Conservation (phyloP, 2,329 filamentous ascomycete species). For the Fusarium euwallaceae region DNA sequence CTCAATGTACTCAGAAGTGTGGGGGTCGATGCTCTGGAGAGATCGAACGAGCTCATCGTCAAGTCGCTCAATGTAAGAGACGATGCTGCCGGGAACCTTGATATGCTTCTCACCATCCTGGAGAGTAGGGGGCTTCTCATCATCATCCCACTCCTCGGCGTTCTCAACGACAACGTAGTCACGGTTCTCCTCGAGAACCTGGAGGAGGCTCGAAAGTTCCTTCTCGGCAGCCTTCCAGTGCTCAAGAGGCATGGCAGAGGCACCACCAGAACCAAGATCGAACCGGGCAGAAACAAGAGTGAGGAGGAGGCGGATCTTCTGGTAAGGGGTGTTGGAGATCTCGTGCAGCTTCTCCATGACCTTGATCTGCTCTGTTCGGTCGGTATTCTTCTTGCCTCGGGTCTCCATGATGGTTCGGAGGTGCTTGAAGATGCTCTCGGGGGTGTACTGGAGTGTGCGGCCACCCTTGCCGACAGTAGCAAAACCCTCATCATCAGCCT, state of each 20-base stretch:
- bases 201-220: conserved; percentile 83
- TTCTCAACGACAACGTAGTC: conserved; percentile 90
- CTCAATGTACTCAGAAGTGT: conserved; percentile 99
- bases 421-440: conserved; percentile 98
- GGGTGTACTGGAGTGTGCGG: conserved; percentile 90
- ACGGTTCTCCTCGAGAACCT: conserved; percentile 81
- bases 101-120: conserved; percentile 82
- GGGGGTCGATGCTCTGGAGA: conserved; percentile 97
- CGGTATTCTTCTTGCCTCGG: conserved; percentile 98
- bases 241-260: conserved; percentile 89
- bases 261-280: conserved; percentile 84
- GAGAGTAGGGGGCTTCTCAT: conserved; percentile 89
- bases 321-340: conserved; percentile 91
- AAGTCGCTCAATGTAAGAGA: conserved; percentile 93
- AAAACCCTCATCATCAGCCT: conserved; percentile 88
- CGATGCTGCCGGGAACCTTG: conserved; percentile 92
- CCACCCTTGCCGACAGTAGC: conserved; percentile 90
- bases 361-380: conserved; percentile 92
- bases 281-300: conserved; percentile 95
- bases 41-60: conserved; percentile 98
- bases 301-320: conserved; percentile 91
- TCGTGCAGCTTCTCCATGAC: conserved; percentile 97
- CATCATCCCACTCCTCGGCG: conserved; percentile 98
- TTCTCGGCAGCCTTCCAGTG: conserved; percentile 97
- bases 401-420: conserved; percentile 93